These are phyloP conservation scores for Penicillium robsamsonii DNA, from an alignment of 495 filamentous ascomycete genomes.

Conservation along the genomic window DNA sequence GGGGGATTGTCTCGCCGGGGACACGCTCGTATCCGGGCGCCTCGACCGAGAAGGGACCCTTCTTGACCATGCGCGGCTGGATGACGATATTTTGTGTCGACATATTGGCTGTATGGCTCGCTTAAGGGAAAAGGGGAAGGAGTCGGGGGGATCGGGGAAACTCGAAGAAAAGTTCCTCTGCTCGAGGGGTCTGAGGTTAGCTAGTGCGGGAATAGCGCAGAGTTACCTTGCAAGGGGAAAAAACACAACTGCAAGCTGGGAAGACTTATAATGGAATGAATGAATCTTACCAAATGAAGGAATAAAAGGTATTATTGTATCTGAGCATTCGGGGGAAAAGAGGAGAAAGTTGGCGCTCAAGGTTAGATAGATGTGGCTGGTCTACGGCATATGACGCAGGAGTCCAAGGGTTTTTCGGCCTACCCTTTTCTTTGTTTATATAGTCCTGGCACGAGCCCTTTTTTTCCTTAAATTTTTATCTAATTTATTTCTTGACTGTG, in stretches of 20 bases:
- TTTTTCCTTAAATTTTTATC: not conserved
- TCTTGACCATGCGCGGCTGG: slow-evolving; percentile 60
- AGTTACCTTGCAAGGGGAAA: not conserved
- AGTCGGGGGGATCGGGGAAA: slow-evolving; percentile 12
- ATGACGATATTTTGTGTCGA: slow-evolving; percentile 52
- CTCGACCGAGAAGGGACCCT: slow-evolving; percentile 73
- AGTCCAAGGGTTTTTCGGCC: not conserved
- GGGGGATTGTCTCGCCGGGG: slow-evolving; percentile 87
- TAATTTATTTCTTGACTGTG: not conserved
- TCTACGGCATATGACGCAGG: slow-evolving; percentile 21
- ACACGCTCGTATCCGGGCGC: slow-evolving; percentile 67
- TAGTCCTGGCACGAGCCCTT: not conserved
- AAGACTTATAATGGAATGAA: not conserved
- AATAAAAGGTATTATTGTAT: not conserved
- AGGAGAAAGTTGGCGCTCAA: not conserved
- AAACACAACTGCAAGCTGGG: not conserved
- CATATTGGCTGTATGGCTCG: slow-evolving; percentile 28
- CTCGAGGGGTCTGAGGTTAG: slow-evolving; percentile 16
- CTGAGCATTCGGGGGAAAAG: not conserved
- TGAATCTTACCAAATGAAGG: not conserved
- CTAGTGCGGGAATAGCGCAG: slow-evolving; percentile 8
- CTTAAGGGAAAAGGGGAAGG: slow-evolving; percentile 6
- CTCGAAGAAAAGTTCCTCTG: slow-evolving; percentile 10
- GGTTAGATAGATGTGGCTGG: slow-evolving; percentile 17
- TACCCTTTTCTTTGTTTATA: not conserved